Evolutionary conservation across 2,329 filamentous ascomycete genomes (phyloP).

Genomic region (Periglandula ipomoeae): DNA sequence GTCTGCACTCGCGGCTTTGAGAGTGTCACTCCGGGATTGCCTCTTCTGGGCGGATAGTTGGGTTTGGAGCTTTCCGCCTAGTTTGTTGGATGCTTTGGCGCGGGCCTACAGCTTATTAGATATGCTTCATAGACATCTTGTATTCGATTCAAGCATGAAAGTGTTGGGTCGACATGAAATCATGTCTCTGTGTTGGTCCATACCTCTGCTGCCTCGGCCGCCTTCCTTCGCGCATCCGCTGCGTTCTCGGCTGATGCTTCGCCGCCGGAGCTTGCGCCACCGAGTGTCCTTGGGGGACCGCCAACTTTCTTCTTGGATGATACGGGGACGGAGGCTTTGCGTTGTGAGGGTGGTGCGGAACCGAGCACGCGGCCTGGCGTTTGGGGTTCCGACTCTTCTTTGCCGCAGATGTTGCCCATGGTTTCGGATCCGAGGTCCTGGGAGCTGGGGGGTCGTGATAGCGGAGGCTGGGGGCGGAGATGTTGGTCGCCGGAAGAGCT

Average conservation of each 20-base stretch:
- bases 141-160: too few species aligned
- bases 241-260: constrained; percentile 13
- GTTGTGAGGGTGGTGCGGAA: constrained; percentile 36
- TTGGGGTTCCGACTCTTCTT: constrained; percentile 56
- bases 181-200: constrained; percentile 19
- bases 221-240: constrained; percentile 56
- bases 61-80: constrained; percentile 54
- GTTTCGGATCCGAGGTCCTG: too few species aligned
- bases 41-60: constrained; percentile 69
- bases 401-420: constrained; percentile 88
- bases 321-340: constrained; percentile 38
- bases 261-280: constrained; percentile 31
- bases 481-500: not conserved
- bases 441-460: not conserved
- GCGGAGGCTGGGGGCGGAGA: not conserved
- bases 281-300: constrained; percentile 55
- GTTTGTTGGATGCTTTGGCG: constrained; percentile 46
- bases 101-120: constrained; percentile 47
- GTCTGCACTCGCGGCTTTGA: constrained; percentile 58
- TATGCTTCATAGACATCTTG: too few species aligned
- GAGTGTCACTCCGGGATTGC: constrained; percentile 57
- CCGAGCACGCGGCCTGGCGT: constrained; percentile 66
- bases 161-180: too few species aligned
- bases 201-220: constrained; percentile 80
- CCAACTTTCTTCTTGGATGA: constrained; percentile 32